Evolutionary conservation across 2,329 filamentous ascomycete species (phyloP).

Genomic region (Tolypocladium pustulatum): DNA sequence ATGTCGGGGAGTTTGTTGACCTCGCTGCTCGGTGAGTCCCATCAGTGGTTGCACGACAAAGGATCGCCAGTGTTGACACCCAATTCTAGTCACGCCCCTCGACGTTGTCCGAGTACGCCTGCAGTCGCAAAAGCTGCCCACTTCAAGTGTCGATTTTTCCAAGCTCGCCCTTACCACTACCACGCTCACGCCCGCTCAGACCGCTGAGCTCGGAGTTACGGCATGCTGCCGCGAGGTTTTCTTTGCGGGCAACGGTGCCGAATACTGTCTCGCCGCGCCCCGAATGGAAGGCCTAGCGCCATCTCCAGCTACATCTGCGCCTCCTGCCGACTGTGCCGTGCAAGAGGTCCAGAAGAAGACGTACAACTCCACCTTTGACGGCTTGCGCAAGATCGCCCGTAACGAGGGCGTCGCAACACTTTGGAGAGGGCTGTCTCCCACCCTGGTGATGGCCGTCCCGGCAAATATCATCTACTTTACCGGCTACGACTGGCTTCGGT

Average conservation of each 20-base stretch:
- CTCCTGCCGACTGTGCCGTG: conserved; percentile 64
- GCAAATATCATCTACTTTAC: conserved; percentile 98
- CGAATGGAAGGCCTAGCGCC: conserved; percentile 35
- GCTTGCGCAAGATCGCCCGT: conserved; percentile 83
- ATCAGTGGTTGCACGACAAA: background rate
- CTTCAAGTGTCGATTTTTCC: conserved; percentile 41
- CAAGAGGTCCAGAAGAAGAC: conserved; percentile 76
- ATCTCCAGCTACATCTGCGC: conserved; percentile 31
- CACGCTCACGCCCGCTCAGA: conserved; percentile 60
- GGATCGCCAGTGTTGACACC: background rate
- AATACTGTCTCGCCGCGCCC: conserved; percentile 67
- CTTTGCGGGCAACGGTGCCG: conserved; percentile 78
- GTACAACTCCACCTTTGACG: conserved; percentile 86
- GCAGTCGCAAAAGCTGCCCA: conserved; percentile 62
- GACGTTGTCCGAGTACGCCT: conserved; percentile 93
- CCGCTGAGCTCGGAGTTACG: conserved; percentile 76
- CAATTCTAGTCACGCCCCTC: conserved; percentile 68
- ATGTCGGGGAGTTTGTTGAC: conserved; percentile 85
- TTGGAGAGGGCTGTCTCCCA: conserved; percentile 92
- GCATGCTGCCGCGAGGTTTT: conserved; percentile 96
- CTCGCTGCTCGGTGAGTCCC: conserved; percentile 65
- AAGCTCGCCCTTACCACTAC: conserved; percentile 44
- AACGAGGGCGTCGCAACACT: conserved; percentile 81
- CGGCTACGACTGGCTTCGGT: conserved; percentile 90
- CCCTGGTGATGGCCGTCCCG: conserved; percentile 84